Evolutionary conservation across 345 rosid genomes (phyloP).

Genomic region (Melaleuca quinquenervia): DNA sequence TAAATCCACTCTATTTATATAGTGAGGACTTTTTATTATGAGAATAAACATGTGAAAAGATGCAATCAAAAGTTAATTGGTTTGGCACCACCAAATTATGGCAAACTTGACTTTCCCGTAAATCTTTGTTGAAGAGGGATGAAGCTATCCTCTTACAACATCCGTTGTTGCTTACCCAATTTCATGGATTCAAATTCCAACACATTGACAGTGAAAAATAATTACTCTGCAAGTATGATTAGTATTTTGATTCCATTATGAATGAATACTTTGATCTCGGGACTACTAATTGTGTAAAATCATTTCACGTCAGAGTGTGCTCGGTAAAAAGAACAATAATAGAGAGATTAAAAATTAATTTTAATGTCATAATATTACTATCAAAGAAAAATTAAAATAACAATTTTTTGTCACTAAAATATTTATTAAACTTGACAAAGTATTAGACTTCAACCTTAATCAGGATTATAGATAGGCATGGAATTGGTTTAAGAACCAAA

Average conservation of each 20-base stretch:
- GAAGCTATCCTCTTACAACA: not conserved
- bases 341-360: not conserved
- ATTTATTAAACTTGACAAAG: not conserved
- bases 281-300: not conserved
- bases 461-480: not conserved
- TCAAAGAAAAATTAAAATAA: not conserved
- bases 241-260: no score
- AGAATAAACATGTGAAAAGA: not conserved
- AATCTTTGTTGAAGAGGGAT: not conserved
- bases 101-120: not conserved
- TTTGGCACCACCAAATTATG: not conserved
- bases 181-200: not conserved
- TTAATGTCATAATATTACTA: not conserved
- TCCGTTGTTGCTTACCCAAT: not conserved
- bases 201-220: no score
- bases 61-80: not conserved
- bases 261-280: no score
- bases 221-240: no score
- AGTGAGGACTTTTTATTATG: not conserved
- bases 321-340: not conserved
- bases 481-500: not conserved
- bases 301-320: not conserved
- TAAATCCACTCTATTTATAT: not conserved
- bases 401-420: not conserved
- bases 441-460: not conserved